These are phyloP conservation scores for Yamadazyma blattariae DNA, from an alignment of 1,139 yeast genomes.

Conservation along the genomic window DNA sequence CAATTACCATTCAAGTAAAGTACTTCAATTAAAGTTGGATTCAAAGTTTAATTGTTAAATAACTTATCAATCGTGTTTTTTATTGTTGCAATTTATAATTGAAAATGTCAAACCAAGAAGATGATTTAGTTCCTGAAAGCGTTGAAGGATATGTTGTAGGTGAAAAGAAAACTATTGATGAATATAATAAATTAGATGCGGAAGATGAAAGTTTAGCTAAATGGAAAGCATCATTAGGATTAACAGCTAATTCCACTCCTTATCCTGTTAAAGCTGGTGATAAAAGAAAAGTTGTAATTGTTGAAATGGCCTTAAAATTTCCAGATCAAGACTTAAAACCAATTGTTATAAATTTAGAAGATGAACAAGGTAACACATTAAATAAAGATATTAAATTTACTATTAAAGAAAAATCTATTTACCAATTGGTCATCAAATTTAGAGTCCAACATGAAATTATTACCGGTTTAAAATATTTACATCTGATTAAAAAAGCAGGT, in stretches of 20 bases:
- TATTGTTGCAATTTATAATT: too few relatives aligned
- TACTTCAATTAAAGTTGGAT: too few relatives aligned
- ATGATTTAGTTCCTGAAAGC: conserved; percentile 63
- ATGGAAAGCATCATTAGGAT: conserved; percentile 91
- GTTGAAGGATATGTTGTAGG: conserved; percentile 73
- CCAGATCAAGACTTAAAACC: conserved; percentile 55
- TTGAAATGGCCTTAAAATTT: conserved; percentile 70
- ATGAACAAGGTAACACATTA: conserved; percentile 46
- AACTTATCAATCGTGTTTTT: too few relatives aligned
- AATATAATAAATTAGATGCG: conserved; percentile 80
- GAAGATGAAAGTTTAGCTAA: conserved; percentile 88
- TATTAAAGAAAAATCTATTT: conserved; percentile 76
- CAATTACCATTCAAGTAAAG: too few relatives aligned
- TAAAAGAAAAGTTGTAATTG: conserved; percentile 71
- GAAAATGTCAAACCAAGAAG: conserved; percentile 31
- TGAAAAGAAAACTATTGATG: conserved; percentile 83
- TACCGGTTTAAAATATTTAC: conserved; percentile 86
- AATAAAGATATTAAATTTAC: conserved; percentile 58
- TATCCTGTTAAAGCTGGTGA: conserved; percentile 72
- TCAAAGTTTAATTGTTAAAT: too few relatives aligned
- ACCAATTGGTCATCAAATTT: conserved; percentile 72
- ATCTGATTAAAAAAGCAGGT: conserved; percentile 82
- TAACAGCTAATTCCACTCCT: conserved; percentile 51
- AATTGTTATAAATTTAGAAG: conserved; percentile 64
- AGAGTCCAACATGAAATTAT: conserved; percentile 88